Evolutionary conservation across 805 yeast species (phyloP), one percentile per base, ranked within the genome.

Genomic region (Diddensiella caesifluorescens): DNA sequence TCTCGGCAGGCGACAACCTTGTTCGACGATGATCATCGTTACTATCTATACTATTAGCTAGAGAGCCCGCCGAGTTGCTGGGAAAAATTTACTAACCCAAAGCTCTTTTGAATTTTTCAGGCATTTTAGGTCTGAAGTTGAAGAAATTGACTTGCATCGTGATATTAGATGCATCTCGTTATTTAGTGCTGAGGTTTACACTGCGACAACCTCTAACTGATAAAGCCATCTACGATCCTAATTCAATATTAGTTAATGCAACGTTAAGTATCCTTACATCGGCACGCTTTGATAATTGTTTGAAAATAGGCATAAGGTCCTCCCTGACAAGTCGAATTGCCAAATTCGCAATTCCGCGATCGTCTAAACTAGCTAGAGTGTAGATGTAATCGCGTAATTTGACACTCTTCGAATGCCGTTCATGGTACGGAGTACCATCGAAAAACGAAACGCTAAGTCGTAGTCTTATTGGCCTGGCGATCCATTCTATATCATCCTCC

Each of bases 401-500:
- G 6, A 13, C 15, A 19, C 19, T n/a, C 7, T 19, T 13, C 9
- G 16, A 29, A 19, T 29, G 32, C 32, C 32, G 32, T 7, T n/a
- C 32, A 7, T 20, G 9, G 16, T 21, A 22, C 10, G 39, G 28
- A 12, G 39, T 19, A n/a, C 18, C 5, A 13, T 35, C 12, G 16
- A n/a, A 21, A n/a, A 35, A 22, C n/a, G 13, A 28, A 12, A 19
- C 39, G 5, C 50, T 30, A 9, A 50, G 39, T 23, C 53, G 42
- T n/a, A 50, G 22, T 6, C 42, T 44, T 6, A 47, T 41, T 2
- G 61, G 60, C 1, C 10, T 6, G 4, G 44, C 48, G 3, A 37
- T 32, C 63, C 62, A 58, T 20, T 35, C 16, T 2, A 30, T 10
- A 9, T 45, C 46, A n/a, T 45, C 54, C 13, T 41, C 48, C 10